Percentiles rank a stretch among this genome's conserved stretches.
Conservation (phyloP, 306 rosid genomes). For the Casuarina glauca region DNA sequence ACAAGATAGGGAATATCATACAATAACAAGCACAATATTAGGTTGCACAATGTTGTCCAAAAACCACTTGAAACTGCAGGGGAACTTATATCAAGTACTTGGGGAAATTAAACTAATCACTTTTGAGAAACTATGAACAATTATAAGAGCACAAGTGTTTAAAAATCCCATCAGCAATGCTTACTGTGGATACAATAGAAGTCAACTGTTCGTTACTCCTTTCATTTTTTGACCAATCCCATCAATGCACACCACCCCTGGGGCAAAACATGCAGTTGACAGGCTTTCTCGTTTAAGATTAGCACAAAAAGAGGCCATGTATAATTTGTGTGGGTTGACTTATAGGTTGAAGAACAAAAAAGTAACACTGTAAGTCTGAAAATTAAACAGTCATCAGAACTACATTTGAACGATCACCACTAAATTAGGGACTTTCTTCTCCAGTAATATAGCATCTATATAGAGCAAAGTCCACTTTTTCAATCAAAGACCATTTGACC, state of each 20-base stretch:
- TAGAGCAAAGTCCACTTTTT: not conserved
- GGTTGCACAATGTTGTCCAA: too few relatives aligned
- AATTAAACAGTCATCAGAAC: not conserved
- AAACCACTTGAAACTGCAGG: too few relatives aligned
- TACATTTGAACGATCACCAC: not conserved
- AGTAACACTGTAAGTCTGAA: not conserved
- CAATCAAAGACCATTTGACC: not conserved
- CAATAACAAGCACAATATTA: too few relatives aligned
- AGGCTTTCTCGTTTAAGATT: not conserved
- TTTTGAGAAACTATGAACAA: not conserved
- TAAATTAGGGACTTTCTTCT: not conserved
- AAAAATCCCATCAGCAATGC: not conserved
- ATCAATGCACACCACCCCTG: not conserved
- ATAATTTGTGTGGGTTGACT: not conserved
- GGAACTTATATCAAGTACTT: too few relatives aligned
- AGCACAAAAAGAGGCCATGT: not conserved
- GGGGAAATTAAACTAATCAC: not conserved
- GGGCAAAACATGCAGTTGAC: not conserved
- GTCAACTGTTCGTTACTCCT: not conserved
- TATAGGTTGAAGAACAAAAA: not conserved
- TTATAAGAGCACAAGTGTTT: not conserved
- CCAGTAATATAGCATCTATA: not conserved
- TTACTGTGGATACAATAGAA: not conserved
- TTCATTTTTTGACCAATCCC: not conserved
- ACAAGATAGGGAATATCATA: too few relatives aligned